These are phyloP conservation scores for Hypoxylon subgilvum DNA, from an alignment of 495 filamentous ascomycete species.

Conservation along the genomic window DNA sequence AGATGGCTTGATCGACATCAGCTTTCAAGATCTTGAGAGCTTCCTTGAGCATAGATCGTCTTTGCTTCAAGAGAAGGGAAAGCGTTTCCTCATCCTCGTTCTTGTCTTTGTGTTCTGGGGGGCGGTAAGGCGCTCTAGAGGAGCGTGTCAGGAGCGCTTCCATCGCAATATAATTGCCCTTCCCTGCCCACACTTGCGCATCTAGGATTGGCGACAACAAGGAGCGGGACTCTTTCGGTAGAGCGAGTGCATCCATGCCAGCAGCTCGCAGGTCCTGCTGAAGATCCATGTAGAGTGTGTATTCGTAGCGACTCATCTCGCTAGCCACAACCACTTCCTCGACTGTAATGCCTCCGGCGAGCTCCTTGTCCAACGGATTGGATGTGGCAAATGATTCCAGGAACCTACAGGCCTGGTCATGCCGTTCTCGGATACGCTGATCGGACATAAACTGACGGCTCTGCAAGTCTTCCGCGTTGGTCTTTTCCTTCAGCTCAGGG, in stretches of 20 bases:
- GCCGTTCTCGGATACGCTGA: constrained; percentile 39
- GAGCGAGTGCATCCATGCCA: constrained; percentile 14
- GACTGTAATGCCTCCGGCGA: constrained; percentile 19
- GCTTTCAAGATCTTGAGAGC: constrained; percentile 10
- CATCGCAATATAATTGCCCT: constrained; percentile 8
- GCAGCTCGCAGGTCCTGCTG: constrained; percentile 33
- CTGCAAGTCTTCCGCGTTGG: constrained; percentile 43
- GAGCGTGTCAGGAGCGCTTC: constrained; percentile 7
- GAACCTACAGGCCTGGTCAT: constrained; percentile 40
- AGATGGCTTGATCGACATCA: constrained; percentile 43
- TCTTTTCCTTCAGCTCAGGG: constrained; percentile 29
- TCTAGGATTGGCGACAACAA: constrained; percentile 1
- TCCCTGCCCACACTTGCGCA: neutral
- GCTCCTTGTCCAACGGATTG: constrained; percentile 38
- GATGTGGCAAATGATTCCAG: constrained; percentile 40
- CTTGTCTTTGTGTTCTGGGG: neutral
- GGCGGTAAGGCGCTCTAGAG: neutral
- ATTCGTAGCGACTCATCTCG: constrained; percentile 28
- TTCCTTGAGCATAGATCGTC: neutral
- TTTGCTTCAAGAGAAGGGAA: neutral
- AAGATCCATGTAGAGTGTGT: constrained; percentile 25
- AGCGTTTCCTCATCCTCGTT: neutral
- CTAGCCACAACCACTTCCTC: constrained; percentile 21
- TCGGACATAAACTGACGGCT: constrained; percentile 38
- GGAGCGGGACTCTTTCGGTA: constrained; percentile 5